Evolutionary conservation across 768 basidiomycete genomes (phyloP).

Genomic region (Hemileccinum rubropunctum): DNA sequence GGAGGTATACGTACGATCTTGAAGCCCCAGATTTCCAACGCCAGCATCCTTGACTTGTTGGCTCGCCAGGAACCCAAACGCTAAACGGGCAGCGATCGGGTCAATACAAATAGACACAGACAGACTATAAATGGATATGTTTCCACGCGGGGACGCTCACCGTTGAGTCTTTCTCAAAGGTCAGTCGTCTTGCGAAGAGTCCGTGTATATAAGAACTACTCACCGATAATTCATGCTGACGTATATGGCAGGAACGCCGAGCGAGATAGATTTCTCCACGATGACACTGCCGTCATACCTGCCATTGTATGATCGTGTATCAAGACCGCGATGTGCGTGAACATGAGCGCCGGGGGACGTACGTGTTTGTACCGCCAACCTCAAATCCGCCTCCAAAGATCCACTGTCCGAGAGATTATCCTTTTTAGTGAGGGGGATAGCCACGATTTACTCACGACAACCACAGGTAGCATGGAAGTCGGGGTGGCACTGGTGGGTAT

Average conservation of each 20-base stretch:
- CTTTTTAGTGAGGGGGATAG: no score
- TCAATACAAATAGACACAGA: neutral
- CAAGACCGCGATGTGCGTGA: neutral
- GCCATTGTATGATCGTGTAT: neutral
- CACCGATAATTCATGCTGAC: constrained; percentile 44
- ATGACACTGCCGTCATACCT: neutral
- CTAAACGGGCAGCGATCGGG: neutral
- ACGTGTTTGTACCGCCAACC: no score
- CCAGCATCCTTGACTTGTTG: constrained; percentile 40
- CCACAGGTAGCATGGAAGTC: no score
- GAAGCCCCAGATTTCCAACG: constrained; percentile 47
- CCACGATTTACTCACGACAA: no score
- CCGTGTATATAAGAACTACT: neutral
- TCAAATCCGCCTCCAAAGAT: no score
- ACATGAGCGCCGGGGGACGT: no score
- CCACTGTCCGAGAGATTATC: no score
- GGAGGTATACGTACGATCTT: constrained; percentile 35
- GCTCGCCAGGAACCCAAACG: constrained; percentile 42
- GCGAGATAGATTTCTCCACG: neutral
- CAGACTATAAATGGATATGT: no score
- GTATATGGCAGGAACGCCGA: neutral
- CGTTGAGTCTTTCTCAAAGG: constrained; percentile 4
- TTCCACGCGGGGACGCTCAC: neutral
- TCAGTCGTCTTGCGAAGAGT: neutral
- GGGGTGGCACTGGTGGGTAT: no score